Percentiles rank a stretch among this genome's conserved stretches.
Conservation (phyloP, 331 rosid species). For the Quercus tomentella region DNA sequence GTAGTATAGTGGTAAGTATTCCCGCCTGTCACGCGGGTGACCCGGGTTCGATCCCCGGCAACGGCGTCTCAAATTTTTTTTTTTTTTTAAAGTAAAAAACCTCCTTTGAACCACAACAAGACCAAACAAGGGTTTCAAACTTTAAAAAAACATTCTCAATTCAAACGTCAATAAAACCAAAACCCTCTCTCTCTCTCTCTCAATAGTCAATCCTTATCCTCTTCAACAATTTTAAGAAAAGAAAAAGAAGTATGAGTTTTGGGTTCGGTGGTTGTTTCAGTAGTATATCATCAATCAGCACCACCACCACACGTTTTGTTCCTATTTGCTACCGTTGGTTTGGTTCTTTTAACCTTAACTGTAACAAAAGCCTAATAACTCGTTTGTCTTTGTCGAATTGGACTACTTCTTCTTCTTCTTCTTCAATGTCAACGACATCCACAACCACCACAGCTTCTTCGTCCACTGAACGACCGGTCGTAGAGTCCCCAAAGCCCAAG, state of each 20-base stretch:
- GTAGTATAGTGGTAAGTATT: constrained; percentile 98
- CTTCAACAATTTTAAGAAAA: neutral
- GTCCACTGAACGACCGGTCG: constrained; percentile 12
- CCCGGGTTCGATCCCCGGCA: constrained; percentile 99
- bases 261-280: constrained; percentile 21
- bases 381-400: constrained; percentile 9
- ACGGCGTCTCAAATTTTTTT: constrained; percentile 22
- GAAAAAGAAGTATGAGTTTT: constrained; percentile 34
- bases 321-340: constrained; percentile 31
- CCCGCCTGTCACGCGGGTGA: constrained; percentile 96
- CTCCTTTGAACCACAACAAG: neutral
- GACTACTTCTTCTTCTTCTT: constrained; percentile 1
- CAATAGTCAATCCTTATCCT: too few relatives aligned
- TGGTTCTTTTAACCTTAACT: constrained; percentile 32
- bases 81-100: neutral
- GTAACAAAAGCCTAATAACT: constrained; percentile 11
- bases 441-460: constrained; percentile 21
- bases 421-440: neutral
- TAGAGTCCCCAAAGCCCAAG: constrained; percentile 38
- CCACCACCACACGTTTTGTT: constrained; percentile 16
- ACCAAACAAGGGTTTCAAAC: too few relatives aligned
- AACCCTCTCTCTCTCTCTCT: neutral
- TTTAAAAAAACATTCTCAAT: neutral
- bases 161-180: neutral
- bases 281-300: constrained; percentile 30